phyloP scores from a whole-genome alignment of 257 asterid species.

The Galeopsis tetrahit region DNA sequence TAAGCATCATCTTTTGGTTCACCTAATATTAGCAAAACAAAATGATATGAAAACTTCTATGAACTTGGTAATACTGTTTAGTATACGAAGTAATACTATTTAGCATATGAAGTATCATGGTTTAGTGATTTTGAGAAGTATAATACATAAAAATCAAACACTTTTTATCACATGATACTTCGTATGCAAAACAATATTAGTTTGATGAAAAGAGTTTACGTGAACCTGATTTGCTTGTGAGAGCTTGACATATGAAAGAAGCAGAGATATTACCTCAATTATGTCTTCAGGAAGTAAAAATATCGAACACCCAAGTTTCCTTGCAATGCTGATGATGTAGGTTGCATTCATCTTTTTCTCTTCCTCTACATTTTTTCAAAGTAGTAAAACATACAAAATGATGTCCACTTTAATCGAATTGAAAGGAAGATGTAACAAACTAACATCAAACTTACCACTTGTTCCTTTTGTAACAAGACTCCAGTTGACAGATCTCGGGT shows the following conservation, averaged over 20 bases:
- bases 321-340: slow-evolving; percentile 89
- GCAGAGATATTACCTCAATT: slow-evolving; percentile 61
- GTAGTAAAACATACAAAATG: slow-evolving; percentile 5
- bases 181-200: too few relatives aligned
- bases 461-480: slow-evolving; percentile 93
- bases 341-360: slow-evolving; percentile 93
- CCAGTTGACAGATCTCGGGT: slow-evolving; percentile 97
- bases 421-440: background rate
- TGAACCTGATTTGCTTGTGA: background rate
- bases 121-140: too few relatives aligned
- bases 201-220: too few relatives aligned
- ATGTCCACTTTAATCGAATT: slow-evolving; percentile 1
- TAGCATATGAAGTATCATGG: too few relatives aligned
- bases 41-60: background rate
- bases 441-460: slow-evolving; percentile 52
- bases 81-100: too few relatives aligned
- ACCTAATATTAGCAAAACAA: slow-evolving; percentile 44
- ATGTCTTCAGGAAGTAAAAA: slow-evolving; percentile 95
- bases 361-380: slow-evolving; percentile 55
- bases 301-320: slow-evolving; percentile 97
- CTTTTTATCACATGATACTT: too few relatives aligned
- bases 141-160: too few relatives aligned
- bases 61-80: too few relatives aligned
- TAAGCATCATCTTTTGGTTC: slow-evolving; percentile 81
- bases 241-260: background rate